Conservation (phyloP, 1,139 yeast species). For the Chernovozyma sophiae-reginae region DNA sequence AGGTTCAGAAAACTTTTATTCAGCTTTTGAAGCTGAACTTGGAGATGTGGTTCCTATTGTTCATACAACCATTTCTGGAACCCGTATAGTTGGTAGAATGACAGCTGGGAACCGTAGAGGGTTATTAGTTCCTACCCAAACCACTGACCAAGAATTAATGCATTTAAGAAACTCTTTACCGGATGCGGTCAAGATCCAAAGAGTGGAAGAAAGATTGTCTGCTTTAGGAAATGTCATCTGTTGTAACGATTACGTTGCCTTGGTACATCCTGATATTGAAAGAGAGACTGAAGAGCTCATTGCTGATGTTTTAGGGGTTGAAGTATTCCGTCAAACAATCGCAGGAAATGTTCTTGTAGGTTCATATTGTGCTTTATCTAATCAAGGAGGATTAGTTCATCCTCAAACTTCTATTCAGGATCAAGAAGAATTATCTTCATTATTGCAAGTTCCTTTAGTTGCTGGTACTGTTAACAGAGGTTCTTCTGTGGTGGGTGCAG, state of each 20-base stretch:
- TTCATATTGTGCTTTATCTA: conserved; percentile 88
- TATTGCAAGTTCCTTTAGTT: conserved; percentile 94
- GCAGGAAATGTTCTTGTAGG: conserved; percentile 98
- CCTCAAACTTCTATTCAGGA: conserved; percentile 97
- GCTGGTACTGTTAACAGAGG: conserved; percentile 99
- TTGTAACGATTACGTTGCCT: conserved; percentile 97
- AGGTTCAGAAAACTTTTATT: conserved; percentile 95
- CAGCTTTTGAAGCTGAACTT: conserved; percentile 95
- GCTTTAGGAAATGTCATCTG: conserved; percentile 98
- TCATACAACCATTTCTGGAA: conserved; percentile 96
- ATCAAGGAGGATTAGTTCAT: conserved; percentile 98
- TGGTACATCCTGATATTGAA: conserved; percentile 98
- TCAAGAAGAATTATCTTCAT: conserved; percentile 94
- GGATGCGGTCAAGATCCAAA: conserved; percentile 91
- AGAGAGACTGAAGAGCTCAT: conserved; percentile 98
- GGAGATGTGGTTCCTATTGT: conserved; percentile 96
- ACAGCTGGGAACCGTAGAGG: conserved; percentile 99
- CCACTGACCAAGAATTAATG: conserved; percentile 98
- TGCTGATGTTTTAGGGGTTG: conserved; percentile 98
- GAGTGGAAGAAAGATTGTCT: conserved; percentile 95
- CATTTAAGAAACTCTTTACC: conserved; percentile 96
- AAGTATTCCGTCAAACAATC: conserved; percentile 97
- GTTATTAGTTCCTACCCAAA: conserved; percentile 91
- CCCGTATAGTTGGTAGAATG: conserved; percentile 97
- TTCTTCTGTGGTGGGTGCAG: conserved; percentile 96